phyloP scores from a whole-genome alignment of 2,329 filamentous ascomycete genomes.

The Colletotrichum salicis region DNA sequence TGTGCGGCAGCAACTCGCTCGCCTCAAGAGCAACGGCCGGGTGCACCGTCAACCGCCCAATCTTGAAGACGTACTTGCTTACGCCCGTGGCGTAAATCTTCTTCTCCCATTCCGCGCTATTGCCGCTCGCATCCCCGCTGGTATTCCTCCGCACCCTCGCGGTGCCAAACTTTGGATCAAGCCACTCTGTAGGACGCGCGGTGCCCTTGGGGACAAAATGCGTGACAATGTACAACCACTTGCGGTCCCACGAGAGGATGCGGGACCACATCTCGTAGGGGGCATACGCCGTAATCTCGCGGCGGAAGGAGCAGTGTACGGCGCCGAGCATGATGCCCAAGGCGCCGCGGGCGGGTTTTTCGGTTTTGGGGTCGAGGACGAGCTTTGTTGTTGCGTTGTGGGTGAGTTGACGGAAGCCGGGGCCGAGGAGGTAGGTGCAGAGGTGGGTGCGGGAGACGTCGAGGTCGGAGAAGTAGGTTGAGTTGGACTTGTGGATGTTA shows the following conservation, averaged over 20 bases:
- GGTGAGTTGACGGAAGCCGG: conserved; percentile 64
- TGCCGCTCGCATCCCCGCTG: conserved; percentile 48
- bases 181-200: conserved; percentile 65
- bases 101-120: conserved; percentile 61
- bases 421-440: conserved; percentile 73
- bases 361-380: conserved; percentile 60
- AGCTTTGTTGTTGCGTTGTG: conserved; percentile 60
- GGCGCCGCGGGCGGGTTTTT: conserved; percentile 60
- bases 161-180: conserved; percentile 57
- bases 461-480: conserved; percentile 88
- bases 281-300: conserved; percentile 76
- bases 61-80: conserved; percentile 85
- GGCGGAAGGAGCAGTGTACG: conserved; percentile 78
- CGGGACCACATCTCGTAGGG: conserved; percentile 79
- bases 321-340: conserved; percentile 77
- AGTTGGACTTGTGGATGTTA: conserved; percentile 85
- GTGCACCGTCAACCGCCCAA: conserved; percentile 84
- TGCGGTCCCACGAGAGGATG: conserved; percentile 79
- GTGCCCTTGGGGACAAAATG: conserved; percentile 75
- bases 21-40: conserved; percentile 80
- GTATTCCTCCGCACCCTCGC: conserved; percentile 38
- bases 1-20: conserved; percentile 78
- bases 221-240: conserved; percentile 82
- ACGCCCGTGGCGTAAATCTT: conserved; percentile 77
- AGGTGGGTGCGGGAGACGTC: conserved; percentile 86